A percentile compares a stretch with the other conserved stretches of the same genome.
Evolutionary conservation across 495 filamentous ascomycete genomes (phyloP).

Genomic region (Neurospora sp.): DNA sequence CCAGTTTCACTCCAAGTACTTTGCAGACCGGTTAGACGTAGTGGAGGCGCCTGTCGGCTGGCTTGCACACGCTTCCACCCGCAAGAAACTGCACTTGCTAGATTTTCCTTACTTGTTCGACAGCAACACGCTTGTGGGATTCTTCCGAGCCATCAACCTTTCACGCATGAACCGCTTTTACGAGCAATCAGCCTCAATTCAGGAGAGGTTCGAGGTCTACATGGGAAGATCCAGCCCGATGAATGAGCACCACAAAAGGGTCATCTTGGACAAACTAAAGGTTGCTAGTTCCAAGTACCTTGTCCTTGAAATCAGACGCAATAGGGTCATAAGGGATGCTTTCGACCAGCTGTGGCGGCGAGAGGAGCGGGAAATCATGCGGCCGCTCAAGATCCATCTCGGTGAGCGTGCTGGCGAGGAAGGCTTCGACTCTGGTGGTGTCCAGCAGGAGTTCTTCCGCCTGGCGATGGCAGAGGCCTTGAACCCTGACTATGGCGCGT

Average conservation of each 20-base stretch:
- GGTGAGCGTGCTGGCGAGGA: conserved; percentile 74
- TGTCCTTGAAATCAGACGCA: conserved; percentile 63
- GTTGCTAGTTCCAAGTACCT: conserved; percentile 60
- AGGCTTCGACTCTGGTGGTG: conserved; percentile 85
- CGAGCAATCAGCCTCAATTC: conserved; percentile 55
- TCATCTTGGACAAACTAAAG: conserved; percentile 50
- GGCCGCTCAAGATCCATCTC: conserved; percentile 79
- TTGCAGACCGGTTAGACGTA: conserved; percentile 67
- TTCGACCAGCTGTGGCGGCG: conserved; percentile 83
- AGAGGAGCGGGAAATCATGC: conserved; percentile 68
- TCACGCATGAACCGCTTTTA: conserved; percentile 68
- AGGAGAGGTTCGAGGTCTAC: conserved; percentile 50
- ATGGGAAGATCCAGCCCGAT: conserved; percentile 37
- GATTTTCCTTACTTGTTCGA: conserved; percentile 76
- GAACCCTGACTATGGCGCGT: conserved; percentile 61
- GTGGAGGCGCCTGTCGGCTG: conserved; percentile 68
- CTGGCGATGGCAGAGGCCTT: conserved; percentile 68
- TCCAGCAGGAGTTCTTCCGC: conserved; percentile 92
- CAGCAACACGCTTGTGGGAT: conserved; percentile 60
- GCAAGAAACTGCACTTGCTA: conserved; percentile 62
- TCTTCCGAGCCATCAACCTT: conserved; percentile 84
- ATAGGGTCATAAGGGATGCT: conserved; percentile 62
- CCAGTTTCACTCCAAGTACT: conserved; percentile 63
- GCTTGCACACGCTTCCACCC: conserved; percentile 46
- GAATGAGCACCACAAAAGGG: conserved; percentile 31